Evolutionary conservation across 2,329 filamentous ascomycete species (phyloP).

Genomic region (Epichloe hybrida): DNA sequence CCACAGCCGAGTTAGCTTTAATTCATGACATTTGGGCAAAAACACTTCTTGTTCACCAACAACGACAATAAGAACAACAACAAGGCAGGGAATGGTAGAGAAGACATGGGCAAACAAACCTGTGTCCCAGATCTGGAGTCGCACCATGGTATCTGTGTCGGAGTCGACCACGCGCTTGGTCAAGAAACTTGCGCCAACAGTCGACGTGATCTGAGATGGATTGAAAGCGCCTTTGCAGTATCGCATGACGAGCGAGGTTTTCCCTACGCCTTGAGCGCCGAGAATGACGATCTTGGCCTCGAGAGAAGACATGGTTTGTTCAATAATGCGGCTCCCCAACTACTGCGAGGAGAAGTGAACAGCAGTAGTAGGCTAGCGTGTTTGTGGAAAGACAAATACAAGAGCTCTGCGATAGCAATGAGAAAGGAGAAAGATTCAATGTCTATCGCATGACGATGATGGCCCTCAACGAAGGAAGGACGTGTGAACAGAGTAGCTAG

Average conservation of each 20-base stretch:
- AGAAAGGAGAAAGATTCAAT: neutral
- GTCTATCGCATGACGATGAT: constrained; percentile 4
- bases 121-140: constrained; percentile 95
- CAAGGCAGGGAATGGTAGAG: neutral
- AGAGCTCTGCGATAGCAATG: neutral
- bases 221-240: constrained; percentile 62
- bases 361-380: neutral
- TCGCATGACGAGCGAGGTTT: constrained; percentile 64
- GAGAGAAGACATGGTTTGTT: constrained; percentile 39
- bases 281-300: constrained; percentile 75
- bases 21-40: neutral
- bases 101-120: constrained; percentile 27
- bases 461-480: constrained; percentile 3
- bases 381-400: neutral
- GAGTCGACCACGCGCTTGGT: constrained; percentile 70
- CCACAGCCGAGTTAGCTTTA: neutral
- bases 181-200: constrained; percentile 69
- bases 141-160: constrained; percentile 73
- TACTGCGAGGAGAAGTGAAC: neutral
- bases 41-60: neutral
- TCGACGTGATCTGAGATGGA: constrained; percentile 50
- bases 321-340: neutral
- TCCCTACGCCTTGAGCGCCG: constrained; percentile 66
- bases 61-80: no score
- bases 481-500: neutral